Evolutionary conservation across 2,329 filamentous ascomycete species (phyloP).

Genomic region (Decorospora gaudefroyi): DNA sequence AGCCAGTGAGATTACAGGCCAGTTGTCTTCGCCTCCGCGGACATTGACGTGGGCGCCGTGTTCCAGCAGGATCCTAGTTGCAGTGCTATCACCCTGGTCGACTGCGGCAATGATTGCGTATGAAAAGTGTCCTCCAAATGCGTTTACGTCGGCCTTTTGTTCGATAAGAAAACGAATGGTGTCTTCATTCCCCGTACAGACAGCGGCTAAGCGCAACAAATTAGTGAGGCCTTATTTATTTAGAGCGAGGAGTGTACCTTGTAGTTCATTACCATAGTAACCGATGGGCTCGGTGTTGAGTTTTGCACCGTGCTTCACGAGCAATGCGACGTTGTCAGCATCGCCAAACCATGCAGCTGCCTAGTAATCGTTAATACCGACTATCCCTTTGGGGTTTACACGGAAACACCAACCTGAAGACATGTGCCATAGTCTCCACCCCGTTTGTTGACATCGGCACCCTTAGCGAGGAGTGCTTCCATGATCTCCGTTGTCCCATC

Average conservation of each 20-base stretch:
- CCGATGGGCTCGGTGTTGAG: conserved; percentile 28
- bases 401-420: conserved; percentile 17
- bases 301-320: conserved; percentile 27
- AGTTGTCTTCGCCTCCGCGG: conserved; percentile 26
- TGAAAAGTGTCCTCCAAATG: conserved; percentile 20
- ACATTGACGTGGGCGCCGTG: conserved; percentile 29
- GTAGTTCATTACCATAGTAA: conserved; percentile 26
- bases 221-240: neutral
- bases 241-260: conserved; percentile 2
- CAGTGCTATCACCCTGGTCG: conserved; percentile 16
- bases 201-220: conserved; percentile 13
- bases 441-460: conserved; percentile 28
- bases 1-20: conserved; percentile 23
- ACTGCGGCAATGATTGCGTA: conserved; percentile 28
- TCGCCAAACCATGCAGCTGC: conserved; percentile 23
- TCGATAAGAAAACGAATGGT: conserved; percentile 27
- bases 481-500: conserved; percentile 29
- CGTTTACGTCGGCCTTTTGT: conserved; percentile 26
- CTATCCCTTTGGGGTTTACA: neutral
- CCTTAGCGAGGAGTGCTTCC: conserved; percentile 22
- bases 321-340: conserved; percentile 25
- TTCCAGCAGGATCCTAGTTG: conserved; percentile 22
- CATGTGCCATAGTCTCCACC: conserved; percentile 29
- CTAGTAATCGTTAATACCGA: neutral
- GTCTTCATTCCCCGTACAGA: conserved; percentile 20